Percentiles rank a stretch among this genome's conserved stretches.
Conservation (phyloP, 345 rosid species). For the Iberis pinnata region DNA sequence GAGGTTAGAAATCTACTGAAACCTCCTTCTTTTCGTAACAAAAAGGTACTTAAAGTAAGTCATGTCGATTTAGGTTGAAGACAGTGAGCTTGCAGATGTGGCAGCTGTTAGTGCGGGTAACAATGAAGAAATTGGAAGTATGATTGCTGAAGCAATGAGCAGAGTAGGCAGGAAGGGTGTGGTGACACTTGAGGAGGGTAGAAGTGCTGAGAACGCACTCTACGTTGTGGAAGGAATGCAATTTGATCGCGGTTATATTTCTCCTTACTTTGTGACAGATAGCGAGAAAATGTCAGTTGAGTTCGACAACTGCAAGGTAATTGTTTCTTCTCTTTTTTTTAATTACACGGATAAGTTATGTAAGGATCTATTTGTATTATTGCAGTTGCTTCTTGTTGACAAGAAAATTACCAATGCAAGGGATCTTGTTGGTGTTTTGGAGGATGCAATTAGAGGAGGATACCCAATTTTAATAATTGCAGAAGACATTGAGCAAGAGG, state of each 20-base stretch:
- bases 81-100: slow-evolving; percentile 97
- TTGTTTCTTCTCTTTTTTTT: slow-evolving; percentile 1
- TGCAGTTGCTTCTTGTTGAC: slow-evolving; percentile 94
- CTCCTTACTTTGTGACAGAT: slow-evolving; percentile 96
- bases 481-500: slow-evolving; percentile 98
- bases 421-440: slow-evolving; percentile 75
- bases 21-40: not conserved
- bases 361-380: not conserved
- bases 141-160: slow-evolving; percentile 99
- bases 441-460: slow-evolving; percentile 81
- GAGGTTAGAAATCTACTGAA: slow-evolving; percentile 43
- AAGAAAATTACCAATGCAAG: slow-evolving; percentile 96
- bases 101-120: slow-evolving; percentile 99
- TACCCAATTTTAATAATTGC: slow-evolving; percentile 72
- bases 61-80: slow-evolving; percentile 66
- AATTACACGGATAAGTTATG: not conserved
- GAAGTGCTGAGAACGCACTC: slow-evolving; percentile 89
- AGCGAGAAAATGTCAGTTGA: slow-evolving; percentile 98
- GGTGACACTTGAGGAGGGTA: slow-evolving; percentile 97
- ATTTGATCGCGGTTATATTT: slow-evolving; percentile 95
- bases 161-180: slow-evolving; percentile 98
- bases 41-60: slow-evolving; percentile 1
- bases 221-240: slow-evolving; percentile 99
- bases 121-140: slow-evolving; percentile 81
- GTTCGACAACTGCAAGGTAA: slow-evolving; percentile 94